These are phyloP conservation scores for Globisporangium abappressorium DNA, from an alignment of 352 stramenopile species.

Conservation along the genomic window DNA sequence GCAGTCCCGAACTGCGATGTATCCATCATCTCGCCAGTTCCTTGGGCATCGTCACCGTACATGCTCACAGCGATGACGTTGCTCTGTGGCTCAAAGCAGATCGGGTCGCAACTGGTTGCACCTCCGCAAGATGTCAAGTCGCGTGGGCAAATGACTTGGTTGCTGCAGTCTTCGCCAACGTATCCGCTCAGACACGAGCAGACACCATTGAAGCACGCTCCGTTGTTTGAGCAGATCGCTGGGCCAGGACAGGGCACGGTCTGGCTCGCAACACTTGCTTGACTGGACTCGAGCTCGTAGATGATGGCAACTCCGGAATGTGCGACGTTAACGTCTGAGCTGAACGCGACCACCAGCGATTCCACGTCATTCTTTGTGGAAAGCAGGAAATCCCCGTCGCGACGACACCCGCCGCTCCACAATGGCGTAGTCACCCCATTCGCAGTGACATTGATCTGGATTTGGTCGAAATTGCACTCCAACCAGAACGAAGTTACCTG, in stretches of 20 bases:
- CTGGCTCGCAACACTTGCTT: neutral
- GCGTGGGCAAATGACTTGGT: slow-evolving; percentile 42
- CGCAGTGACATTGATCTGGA: slow-evolving; percentile 25
- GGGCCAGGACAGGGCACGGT: slow-evolving; percentile 39
- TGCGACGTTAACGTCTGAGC: slow-evolving; percentile 37
- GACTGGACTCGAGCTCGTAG: slow-evolving; percentile 30
- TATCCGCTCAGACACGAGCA: slow-evolving; percentile 58
- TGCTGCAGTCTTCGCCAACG: slow-evolving; percentile 63
- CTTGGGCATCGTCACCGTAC: slow-evolving; percentile 46
- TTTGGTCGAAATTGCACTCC: slow-evolving; percentile 54
- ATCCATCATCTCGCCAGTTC: slow-evolving; percentile 55
- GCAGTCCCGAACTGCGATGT: slow-evolving; percentile 40
- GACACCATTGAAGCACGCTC: slow-evolving; percentile 36
- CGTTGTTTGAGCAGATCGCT: slow-evolving; percentile 41
- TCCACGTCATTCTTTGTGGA: slow-evolving; percentile 27
- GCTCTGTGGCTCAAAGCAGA: slow-evolving; percentile 29
- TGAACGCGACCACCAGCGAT: slow-evolving; percentile 34
- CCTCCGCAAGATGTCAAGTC: slow-evolving; percentile 20
- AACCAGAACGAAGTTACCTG: slow-evolving; percentile 50
- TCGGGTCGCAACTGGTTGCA: slow-evolving; percentile 38
- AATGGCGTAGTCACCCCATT: slow-evolving; percentile 19
- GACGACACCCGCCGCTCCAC: slow-evolving; percentile 52
- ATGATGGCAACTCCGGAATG: slow-evolving; percentile 42
- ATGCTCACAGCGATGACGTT: slow-evolving; percentile 50
- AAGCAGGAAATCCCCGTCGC: slow-evolving; percentile 38